Evolutionary conservation across 495 filamentous ascomycete genomes (phyloP), one percentile per base, ranked within the genome.

Genomic region (Chlorociboria aeruginascens): DNA sequence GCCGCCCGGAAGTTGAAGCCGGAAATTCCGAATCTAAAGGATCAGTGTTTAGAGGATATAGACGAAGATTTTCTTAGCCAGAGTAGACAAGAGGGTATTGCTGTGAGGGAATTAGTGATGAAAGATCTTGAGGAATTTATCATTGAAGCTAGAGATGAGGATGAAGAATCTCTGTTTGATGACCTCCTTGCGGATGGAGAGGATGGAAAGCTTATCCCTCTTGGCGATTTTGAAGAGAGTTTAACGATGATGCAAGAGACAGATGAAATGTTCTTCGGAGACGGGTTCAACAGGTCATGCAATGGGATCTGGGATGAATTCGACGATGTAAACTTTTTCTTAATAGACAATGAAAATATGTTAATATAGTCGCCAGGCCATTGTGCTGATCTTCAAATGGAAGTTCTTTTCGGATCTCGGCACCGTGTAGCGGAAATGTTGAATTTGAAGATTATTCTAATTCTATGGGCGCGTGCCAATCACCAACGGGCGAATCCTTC

Each of bases 181-280:
- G 46, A 53, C 34, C 44, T 52, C 12, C 40, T 52, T 33, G 25
- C 11, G 2, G 37, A 8, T 32, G 40, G 39, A 7, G 16, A 49
- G n/a, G 33, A 41, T 25, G 49, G 46, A 10, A 7, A 54, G 13
- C 38, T 39, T 1, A 46, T 35, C 11, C 25, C 53, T 14, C 32
- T 50, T 7, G 38, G n/a, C 9, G 50, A 50, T 36, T 37, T 56
- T 7, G 51, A 46, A 20, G 48, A 51, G 29, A 50, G 45, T 25
- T 13, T 48, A 13, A 35, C 13, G 0, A 28, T 43, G 17, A 48
- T 51, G 39, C 13, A 17, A 6, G 46, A 57, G 32, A 54, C 55
- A 6, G 51, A 53, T 16, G 48, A 57, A 31, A 54, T 54, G 48
- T 40, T 54, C 8, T 49, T 57, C 37, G 41, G 46, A n/a, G 14